phyloP scores from a whole-genome alignment of 139 green algal species.

The Edaphochlamys debaryana region DNA sequence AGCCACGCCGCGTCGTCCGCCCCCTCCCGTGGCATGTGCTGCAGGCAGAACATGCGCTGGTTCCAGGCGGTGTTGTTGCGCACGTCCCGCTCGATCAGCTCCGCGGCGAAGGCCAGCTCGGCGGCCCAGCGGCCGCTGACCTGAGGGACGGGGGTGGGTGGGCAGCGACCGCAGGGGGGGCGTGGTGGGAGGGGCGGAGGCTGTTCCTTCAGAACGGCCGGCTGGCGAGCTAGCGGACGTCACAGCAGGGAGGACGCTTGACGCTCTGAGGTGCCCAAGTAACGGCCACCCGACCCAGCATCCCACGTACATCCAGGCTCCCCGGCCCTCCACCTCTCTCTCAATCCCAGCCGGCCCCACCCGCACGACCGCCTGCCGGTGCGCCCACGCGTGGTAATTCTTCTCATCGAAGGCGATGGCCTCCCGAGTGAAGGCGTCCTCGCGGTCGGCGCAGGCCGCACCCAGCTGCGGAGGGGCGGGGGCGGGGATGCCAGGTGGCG shows the following conservation, averaged over 20 bases:
- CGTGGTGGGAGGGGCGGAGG: too few relatives aligned
- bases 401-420: constrained; percentile 81
- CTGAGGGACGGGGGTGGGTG: too few relatives aligned
- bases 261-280: too few relatives aligned
- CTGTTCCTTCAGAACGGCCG: too few relatives aligned
- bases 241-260: too few relatives aligned
- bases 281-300: too few relatives aligned
- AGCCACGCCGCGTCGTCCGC: constrained; percentile 2
- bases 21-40: constrained; percentile 28
- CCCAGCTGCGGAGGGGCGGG: constrained; percentile 34
- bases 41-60: constrained; percentile 79
- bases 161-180: too few relatives aligned
- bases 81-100: constrained; percentile 71
- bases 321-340: too few relatives aligned
- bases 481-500: too few relatives aligned
- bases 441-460: constrained; percentile 37
- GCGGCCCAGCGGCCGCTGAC: constrained; percentile 28
- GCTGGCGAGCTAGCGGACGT: too few relatives aligned
- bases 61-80: constrained; percentile 94
- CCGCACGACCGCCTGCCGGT: constrained; percentile 74
- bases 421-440: constrained; percentile 46
- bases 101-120: constrained; percentile 59
- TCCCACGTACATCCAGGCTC: too few relatives aligned
- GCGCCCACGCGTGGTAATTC: constrained; percentile 93
- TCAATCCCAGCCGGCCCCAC: too few relatives aligned